These are phyloP conservation scores for Ceratocystis variospora DNA, from an alignment of 2,329 filamentous ascomycete genomes.

Conservation along the genomic window DNA sequence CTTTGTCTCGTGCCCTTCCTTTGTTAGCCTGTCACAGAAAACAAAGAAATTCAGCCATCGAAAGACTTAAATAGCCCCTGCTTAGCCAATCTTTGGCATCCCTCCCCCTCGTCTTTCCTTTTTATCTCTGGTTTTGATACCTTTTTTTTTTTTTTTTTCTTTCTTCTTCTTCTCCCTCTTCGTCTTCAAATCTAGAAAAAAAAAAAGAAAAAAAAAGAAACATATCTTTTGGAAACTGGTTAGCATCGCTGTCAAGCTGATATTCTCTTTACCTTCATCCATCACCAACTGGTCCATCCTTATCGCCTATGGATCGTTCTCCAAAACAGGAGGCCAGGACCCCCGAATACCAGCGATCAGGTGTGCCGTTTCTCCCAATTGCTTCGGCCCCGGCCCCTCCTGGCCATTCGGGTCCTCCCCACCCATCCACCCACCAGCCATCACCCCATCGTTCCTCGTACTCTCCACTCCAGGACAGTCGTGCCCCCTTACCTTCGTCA, in stretches of 20 bases:
- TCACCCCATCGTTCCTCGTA: slow-evolving; percentile 1
- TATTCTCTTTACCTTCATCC: not conserved
- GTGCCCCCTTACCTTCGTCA: not conserved
- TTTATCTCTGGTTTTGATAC: too few species aligned
- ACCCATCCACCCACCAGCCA: not conserved
- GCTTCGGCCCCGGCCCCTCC: not conserved
- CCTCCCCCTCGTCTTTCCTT: not conserved
- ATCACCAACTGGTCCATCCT: not conserved
- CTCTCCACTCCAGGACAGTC: slow-evolving; percentile 7
- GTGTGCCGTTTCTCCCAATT: not conserved
- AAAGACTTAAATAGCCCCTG: not conserved
- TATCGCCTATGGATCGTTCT: slow-evolving; percentile 10
- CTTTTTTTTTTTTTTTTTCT: not conserved
- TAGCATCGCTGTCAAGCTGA: not conserved
- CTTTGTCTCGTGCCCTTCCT: not conserved
- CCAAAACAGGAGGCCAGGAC: slow-evolving; percentile 13
- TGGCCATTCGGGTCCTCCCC: slow-evolving; percentile 1
- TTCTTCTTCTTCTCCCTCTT: not conserved
- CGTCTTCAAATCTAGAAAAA: not conserved
- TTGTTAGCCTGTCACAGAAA: slow-evolving; percentile 1
- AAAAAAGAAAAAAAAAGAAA: too few species aligned
- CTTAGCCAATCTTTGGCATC: not conserved
- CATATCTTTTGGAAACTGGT: not conserved
- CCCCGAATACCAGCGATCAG: slow-evolving; percentile 11
- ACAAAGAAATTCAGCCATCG: not conserved